Evolutionary conservation across 768 basidiomycete species (phyloP), one percentile per base, ranked within the genome.

Genomic region (Cubamyces lactineus): DNA sequence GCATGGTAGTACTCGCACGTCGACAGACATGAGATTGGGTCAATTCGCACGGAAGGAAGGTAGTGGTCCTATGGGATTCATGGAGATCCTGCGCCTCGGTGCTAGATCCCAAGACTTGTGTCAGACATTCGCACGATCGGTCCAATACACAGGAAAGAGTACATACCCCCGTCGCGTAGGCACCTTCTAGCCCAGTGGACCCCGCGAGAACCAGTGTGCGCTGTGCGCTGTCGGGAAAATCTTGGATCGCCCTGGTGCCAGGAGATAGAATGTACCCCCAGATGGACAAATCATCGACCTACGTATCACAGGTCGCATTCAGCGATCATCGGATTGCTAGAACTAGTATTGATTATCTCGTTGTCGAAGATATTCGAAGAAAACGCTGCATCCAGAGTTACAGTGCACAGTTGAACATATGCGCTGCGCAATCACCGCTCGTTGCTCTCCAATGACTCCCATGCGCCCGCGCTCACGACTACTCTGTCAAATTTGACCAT

Each of bases 1-100:
- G 38, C 57, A 43, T 59, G 47, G 28, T 41, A 30, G 28, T 17
- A 51, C 51, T 59, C 57, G 57, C 57, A 59, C 57, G 48, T 50
- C 24, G 15, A 13, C 6, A 16, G 21, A 51, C 57, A 28, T 24
- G 9, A 21, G n/a, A 19, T 15, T 13, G 49, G 49, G 15, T 59
- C 24, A 12, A 19, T 51, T 59, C 57, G 41, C 57, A 59, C 57
- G 57, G 49, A 38, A 23, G 7, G 11, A 19, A 21, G 19, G 49
- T 24, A 41, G 49, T 59, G 19, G 28, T n/a, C 16, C 24, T n/a
- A 19, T 11, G 41, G 34, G 23, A 28, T 11, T 24, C 30, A 19
- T 19, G 9, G 5, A 1, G 41, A 23, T 17, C 57, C 49, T 51
- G 24, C 13, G 8, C 13, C 19, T 59, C 49, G 57, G 49, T 15